phyloP scores from a whole-genome alignment of 1,139 yeast genomes.

The Hansenula lynferdii region DNA sequence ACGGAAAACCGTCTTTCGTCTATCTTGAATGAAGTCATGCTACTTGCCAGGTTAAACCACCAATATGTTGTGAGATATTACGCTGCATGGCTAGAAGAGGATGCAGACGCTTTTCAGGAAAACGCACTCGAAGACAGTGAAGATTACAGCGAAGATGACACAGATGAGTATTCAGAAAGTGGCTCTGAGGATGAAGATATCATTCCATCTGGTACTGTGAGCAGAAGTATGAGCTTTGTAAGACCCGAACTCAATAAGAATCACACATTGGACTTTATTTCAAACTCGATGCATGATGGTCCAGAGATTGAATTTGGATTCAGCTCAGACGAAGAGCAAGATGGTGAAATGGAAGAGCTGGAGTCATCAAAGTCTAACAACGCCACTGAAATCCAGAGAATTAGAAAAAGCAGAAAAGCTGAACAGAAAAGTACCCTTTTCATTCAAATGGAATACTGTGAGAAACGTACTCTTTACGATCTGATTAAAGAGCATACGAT shows the following conservation, averaged over 20 bases:
- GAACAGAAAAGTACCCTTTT: slow-evolving; percentile 48
- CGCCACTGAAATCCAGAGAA: slow-evolving; percentile 2
- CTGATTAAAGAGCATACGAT: slow-evolving; percentile 68
- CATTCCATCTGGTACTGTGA: neutral
- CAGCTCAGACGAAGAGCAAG: slow-evolving; percentile 24
- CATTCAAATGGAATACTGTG: slow-evolving; percentile 99
- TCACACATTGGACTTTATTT: slow-evolving; percentile 52
- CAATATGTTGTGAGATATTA: slow-evolving; percentile 94
- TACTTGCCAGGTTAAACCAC: slow-evolving; percentile 87
- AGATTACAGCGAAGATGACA: slow-evolving; percentile 20
- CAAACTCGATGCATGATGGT: slow-evolving; percentile 45
- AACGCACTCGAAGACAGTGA: slow-evolving; percentile 29
- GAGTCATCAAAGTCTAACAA: slow-evolving; percentile 12
- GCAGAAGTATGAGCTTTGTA: slow-evolving; percentile 1
- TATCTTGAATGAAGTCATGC: slow-evolving; percentile 84
- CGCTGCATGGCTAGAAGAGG: slow-evolving; percentile 92
- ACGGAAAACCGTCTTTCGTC: slow-evolving; percentile 74
- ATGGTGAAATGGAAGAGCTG: neutral
- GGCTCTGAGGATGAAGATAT: slow-evolving; percentile 17
- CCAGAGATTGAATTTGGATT: slow-evolving; percentile 58
- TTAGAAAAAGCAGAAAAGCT: slow-evolving; percentile 31
- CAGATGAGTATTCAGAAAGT: slow-evolving; percentile 13
- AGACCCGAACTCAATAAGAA: slow-evolving; percentile 23
- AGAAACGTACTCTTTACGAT: slow-evolving; percentile 83
- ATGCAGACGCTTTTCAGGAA: slow-evolving; percentile 23